These are phyloP conservation scores for Coemansia sp. DNA, from an alignment of 192 early-diverging fungal species.

Conservation along the genomic window DNA sequence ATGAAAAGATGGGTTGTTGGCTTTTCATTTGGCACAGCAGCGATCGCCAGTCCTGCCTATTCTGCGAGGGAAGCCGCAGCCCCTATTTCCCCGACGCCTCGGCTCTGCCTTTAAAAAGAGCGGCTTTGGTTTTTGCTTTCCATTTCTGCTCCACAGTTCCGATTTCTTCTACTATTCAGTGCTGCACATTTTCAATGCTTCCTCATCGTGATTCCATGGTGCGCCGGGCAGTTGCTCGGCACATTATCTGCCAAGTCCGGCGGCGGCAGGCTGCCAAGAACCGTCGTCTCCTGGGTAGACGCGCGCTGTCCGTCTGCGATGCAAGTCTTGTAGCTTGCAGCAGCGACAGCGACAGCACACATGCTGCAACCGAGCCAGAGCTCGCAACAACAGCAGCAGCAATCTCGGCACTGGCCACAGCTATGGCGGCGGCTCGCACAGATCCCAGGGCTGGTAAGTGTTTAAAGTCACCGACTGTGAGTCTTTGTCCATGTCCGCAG, in stretches of 20 bases:
- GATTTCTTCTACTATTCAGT: background rate
- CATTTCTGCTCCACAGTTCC: background rate
- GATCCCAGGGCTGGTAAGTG: constrained; percentile 2
- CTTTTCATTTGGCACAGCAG: background rate
- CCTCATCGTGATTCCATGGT: constrained; percentile 5
- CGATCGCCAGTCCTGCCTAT: background rate
- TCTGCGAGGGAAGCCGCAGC: background rate
- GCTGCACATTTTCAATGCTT: background rate
- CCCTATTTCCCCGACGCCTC: background rate
- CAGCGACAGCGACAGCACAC: constrained; percentile 1
- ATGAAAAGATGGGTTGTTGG: background rate
- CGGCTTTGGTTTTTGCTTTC: background rate
- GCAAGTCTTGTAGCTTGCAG: background rate
- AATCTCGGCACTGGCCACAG: constrained; percentile 1
- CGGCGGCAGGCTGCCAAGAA: constrained; percentile 9
- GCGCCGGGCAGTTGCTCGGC: constrained; percentile 8
- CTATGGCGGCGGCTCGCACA: background rate
- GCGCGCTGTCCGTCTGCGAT: background rate
- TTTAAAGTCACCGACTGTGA: background rate
- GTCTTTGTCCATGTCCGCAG: background rate
- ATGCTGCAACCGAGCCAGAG: background rate
- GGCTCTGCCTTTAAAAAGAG: background rate
- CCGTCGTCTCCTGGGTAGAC: constrained; percentile 1
- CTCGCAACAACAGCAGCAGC: background rate
- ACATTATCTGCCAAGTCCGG: constrained; percentile 6